Percentiles rank a stretch among this genome's conserved stretches.
phyloP scores from a whole-genome alignment of 208 protist genomes.

The Novymonas esmeraldas region DNA sequence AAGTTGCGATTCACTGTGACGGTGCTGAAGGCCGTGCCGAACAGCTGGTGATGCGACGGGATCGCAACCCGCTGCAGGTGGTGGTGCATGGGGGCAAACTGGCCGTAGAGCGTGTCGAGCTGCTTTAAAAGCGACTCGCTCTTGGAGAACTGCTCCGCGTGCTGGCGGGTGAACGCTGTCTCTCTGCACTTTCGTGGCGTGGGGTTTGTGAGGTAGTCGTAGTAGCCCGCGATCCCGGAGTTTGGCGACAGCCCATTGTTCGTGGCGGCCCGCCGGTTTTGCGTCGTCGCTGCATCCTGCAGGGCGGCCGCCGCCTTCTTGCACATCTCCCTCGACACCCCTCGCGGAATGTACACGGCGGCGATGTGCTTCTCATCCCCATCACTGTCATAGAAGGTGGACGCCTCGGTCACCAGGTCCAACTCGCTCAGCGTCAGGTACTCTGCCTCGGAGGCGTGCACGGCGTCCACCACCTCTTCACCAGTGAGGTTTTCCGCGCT shows the following conservation, averaged over 20 bases:
- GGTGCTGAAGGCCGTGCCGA: conserved; percentile 90
- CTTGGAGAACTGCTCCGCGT: conserved; percentile 56
- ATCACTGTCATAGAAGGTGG: conserved; percentile 55
- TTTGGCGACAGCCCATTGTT: conserved; percentile 88
- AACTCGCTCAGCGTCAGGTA: conserved; percentile 70
- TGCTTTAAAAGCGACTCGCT: conserved; percentile 52
- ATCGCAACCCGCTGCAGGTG: conserved; percentile 78
- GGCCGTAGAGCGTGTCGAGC: conserved; percentile 75
- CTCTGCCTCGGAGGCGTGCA: conserved; percentile 28
- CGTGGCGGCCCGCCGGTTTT: conserved; percentile 71
- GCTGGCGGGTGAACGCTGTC: conserved; percentile 78
- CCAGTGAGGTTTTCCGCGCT: conserved; percentile 55
- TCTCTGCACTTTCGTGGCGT: conserved; percentile 82
- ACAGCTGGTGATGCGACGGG: conserved; percentile 72
- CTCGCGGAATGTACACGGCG: conserved; percentile 71
- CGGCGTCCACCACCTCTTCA: conserved; percentile 67
- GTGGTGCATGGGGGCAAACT: conserved; percentile 69
- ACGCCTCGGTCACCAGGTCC: conserved; percentile 59
- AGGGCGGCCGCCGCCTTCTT: conserved; percentile 49
- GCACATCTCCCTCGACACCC: conserved; percentile 53
- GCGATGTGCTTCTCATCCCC: conserved; percentile 51
- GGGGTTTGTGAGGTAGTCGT: conserved; percentile 91
- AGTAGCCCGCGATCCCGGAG: conserved; percentile 90
- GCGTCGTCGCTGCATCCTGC: conserved; percentile 68
- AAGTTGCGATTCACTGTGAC: conserved; percentile 92